A percentile compares a stretch with the other conserved stretches of the same genome.
phyloP scores from a whole-genome alignment of 306 rosid genomes.

The Castanopsis chinensis region DNA sequence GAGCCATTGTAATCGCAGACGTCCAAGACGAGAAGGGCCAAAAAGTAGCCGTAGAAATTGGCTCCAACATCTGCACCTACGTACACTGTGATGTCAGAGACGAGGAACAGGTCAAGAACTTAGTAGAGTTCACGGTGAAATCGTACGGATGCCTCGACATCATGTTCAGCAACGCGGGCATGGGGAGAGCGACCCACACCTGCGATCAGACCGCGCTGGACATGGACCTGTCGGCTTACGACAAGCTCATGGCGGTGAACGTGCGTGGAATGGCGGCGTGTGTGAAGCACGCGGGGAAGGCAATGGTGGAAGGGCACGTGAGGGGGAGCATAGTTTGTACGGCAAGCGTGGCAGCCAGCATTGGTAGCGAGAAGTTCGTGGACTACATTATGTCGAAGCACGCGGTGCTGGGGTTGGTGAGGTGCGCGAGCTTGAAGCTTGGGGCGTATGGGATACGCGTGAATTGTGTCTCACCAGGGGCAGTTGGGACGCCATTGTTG shows the following conservation, averaged over 20 bases:
- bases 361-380: not conserved
- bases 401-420: conserved; percentile 36
- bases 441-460: too few species aligned
- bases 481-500: conserved; percentile 8
- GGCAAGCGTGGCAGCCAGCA: conserved; percentile 22
- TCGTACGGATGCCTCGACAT: conserved; percentile 40
- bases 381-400: conserved; percentile 57
- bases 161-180: conserved; percentile 62
- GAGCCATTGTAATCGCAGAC: conserved; percentile 29
- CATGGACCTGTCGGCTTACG: too few species aligned
- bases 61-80: conserved; percentile 21
- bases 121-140: conserved; percentile 36
- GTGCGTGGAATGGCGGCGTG: too few species aligned
- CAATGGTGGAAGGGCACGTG: too few species aligned
- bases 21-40: conserved; percentile 44
- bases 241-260: too few species aligned
- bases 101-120: conserved; percentile 45
- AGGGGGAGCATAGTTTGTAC: conserved; percentile 31
- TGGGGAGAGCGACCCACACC: not conserved
- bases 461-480: too few species aligned
- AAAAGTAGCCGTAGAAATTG: conserved; percentile 41
- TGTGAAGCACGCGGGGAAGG: too few species aligned
- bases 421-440: too few species aligned
- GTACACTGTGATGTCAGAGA: conserved; percentile 18
- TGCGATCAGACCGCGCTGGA: conserved; percentile 32